Base-by-base conservation (phyloP, 2,329 filamentous ascomycete species). In the Chrysosporium queenslandicum region DNA sequence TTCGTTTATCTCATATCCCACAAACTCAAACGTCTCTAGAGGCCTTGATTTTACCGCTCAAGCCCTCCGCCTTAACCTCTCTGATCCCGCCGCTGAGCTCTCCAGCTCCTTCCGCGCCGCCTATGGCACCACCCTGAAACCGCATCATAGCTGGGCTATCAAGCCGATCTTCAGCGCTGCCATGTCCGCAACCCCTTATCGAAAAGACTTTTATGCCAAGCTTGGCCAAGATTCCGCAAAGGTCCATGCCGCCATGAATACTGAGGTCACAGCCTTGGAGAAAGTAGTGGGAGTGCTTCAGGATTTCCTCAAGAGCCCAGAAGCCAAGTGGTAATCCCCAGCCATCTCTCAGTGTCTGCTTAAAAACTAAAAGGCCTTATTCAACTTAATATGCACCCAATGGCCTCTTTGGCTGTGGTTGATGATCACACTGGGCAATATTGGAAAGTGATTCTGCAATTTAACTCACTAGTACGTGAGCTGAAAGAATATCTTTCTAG, bases 11-110 rank as follows among this genome's bases (percentile, higher is more conserved):
- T n/a, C 34, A 16, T 2, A 6, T 23, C 8, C 40, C 29, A 42
- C 27, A 11, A 42, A 39, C 11, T 25, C 23, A 46, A 55, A 54
- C 54, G 56, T 53, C 47, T 29, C 46, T 62, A 95, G 90, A 57
- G 92, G 86, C 55, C 86, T 97, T 64, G 88, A 96, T 66, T 98
- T 98, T 75, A 97, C 91, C 59, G 82, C 83, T 65, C 82, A 87
- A 68, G 86, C 86, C 55, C 82, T 98, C 57, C 81, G 81, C 65
- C 77, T 83, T 68, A 95, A 94, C 74, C 63, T 89, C 58, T 71
- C 77, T 64, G 82, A 85, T 64, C 65, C 79, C 50, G 61, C 68
- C 59, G 80, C 88, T 66, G 89, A 96, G 72, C 85, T 98, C 57
- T 77, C 86, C 55, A 77, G 80, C 60, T 95, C 89, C 45, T 98